phyloP scores from a whole-genome alignment of 2,329 filamentous ascomycete genomes.

The Cladosporium sp. region DNA sequence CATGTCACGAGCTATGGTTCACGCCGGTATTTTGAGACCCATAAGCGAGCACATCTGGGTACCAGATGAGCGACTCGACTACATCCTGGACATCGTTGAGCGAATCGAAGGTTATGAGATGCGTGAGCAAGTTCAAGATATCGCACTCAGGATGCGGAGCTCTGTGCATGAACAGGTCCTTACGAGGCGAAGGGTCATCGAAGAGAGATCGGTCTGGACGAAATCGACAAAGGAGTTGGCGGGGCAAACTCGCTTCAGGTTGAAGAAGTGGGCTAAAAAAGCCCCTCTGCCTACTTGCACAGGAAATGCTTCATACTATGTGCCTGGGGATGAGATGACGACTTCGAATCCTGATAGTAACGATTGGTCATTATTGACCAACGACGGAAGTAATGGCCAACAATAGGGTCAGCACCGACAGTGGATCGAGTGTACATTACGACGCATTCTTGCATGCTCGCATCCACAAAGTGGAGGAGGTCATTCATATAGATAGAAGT shows the following conservation, averaged over 20 bases:
- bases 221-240: not conserved
- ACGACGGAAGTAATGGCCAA: too few relatives aligned
- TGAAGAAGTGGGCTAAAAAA: constrained; percentile 3
- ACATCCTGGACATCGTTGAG: constrained; percentile 9
- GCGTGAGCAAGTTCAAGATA: not conserved
- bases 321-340: too few relatives aligned
- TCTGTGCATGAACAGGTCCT: not conserved
- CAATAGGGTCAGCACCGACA: too few relatives aligned
- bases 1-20: constrained; percentile 47
- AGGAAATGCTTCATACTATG: too few relatives aligned
- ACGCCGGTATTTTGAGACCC: constrained; percentile 40
- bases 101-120: not conserved
- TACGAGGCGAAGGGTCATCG: not conserved
- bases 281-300: constrained; percentile 2
- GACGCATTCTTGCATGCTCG: too few relatives aligned
- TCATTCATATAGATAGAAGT: too few relatives aligned
- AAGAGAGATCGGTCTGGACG: not conserved
- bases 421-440: too few relatives aligned
- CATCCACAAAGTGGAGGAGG: too few relatives aligned
- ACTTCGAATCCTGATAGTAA: too few relatives aligned
- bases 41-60: not conserved
- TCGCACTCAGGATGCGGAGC: constrained; percentile 1
- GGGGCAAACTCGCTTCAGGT: not conserved
- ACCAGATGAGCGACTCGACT: constrained; percentile 1
- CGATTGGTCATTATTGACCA: too few relatives aligned